Conservation (phyloP, 345 rosid genomes). For the Arabis alpina region DNA sequence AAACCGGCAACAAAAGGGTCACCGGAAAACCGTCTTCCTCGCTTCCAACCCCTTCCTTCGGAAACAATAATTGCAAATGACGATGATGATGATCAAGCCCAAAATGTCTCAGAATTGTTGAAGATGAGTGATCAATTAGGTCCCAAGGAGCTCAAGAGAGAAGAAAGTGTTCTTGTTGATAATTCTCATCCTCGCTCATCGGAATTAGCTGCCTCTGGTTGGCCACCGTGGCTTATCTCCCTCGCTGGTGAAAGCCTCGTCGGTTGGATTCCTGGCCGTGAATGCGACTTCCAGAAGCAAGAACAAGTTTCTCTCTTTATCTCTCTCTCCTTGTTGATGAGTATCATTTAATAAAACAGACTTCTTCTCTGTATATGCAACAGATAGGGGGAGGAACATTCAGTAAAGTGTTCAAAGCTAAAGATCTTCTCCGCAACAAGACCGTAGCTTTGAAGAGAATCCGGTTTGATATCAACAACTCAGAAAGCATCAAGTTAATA, state of each 20-base stretch:
- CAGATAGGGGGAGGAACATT: conserved; percentile 98
- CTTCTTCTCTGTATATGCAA: conserved; percentile 33
- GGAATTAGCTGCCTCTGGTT: conserved; percentile 54
- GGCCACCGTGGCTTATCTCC: conserved; percentile 91
- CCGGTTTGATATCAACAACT: conserved; percentile 63
- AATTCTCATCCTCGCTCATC: conserved; percentile 33
- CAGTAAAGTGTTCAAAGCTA: conserved; percentile 84
- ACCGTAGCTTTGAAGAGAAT: conserved; percentile 83
- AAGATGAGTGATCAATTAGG: conserved; percentile 13
- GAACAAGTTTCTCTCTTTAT: conserved; percentile 58
- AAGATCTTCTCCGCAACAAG: conserved; percentile 62
- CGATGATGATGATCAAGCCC: background rate
- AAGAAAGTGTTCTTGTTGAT: conserved; percentile 34
- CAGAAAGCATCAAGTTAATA: conserved; percentile 85
- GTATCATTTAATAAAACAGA: background rate
- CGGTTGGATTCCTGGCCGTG: conserved; percentile 81
- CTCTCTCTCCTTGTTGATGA: conserved; percentile 1
- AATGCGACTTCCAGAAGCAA: conserved; percentile 74
- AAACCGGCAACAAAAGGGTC: conserved; percentile 19
- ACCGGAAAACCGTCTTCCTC: conserved; percentile 33
- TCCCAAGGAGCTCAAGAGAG: conserved; percentile 35
- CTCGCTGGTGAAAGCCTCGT: conserved; percentile 81
- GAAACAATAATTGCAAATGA: background rate
- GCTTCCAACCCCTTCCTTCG: conserved; percentile 19
- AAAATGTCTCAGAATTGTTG: conserved; percentile 15